Percentiles rank a stretch among this genome's conserved stretches.
phyloP scores from a whole-genome alignment of 1,284 basidiomycete genomes.

The Tilletia setariae region DNA sequence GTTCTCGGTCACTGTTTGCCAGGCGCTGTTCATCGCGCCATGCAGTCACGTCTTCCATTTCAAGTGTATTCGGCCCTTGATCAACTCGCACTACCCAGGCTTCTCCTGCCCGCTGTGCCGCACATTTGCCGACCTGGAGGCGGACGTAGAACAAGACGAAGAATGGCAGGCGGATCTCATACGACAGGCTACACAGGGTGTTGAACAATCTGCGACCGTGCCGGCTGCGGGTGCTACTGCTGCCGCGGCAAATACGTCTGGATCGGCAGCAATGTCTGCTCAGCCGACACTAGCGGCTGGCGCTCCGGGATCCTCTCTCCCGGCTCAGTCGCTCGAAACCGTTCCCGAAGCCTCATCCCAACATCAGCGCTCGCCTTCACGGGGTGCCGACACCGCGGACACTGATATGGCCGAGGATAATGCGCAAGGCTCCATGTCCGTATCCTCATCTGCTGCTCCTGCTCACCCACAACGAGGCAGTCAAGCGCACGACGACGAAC shows the following conservation, averaged over 20 bases:
- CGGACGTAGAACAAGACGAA: constrained; percentile 73
- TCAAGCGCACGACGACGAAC: not conserved
- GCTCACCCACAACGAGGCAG: not conserved
- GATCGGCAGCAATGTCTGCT: not conserved
- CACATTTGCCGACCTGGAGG: constrained; percentile 83
- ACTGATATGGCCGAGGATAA: not conserved
- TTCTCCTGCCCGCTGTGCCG: constrained; percentile 90
- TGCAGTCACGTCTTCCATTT: constrained; percentile 92
- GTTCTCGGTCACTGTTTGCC: constrained; percentile 87
- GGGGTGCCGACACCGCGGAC: not conserved
- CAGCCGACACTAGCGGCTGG: not conserved
- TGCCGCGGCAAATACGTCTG: too few relatives aligned
- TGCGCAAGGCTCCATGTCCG: not conserved
- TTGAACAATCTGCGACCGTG: constrained; percentile 29
- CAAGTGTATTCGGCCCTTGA: constrained; percentile 91
- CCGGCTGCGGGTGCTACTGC: constrained; percentile 23
- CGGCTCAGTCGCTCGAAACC: not conserved
- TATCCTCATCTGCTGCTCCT: not conserved
- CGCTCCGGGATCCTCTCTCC: not conserved
- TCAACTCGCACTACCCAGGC: constrained; percentile 79
- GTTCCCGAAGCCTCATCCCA: not conserved
- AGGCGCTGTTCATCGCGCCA: constrained; percentile 87
- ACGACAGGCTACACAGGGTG: constrained; percentile 19
- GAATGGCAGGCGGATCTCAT: constrained; percentile 45
- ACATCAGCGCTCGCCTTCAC: not conserved